Evolutionary conservation across 2,329 filamentous ascomycete genomes (phyloP), one percentile per base, ranked within the genome.

Genomic region (Aspergillus flavus): DNA sequence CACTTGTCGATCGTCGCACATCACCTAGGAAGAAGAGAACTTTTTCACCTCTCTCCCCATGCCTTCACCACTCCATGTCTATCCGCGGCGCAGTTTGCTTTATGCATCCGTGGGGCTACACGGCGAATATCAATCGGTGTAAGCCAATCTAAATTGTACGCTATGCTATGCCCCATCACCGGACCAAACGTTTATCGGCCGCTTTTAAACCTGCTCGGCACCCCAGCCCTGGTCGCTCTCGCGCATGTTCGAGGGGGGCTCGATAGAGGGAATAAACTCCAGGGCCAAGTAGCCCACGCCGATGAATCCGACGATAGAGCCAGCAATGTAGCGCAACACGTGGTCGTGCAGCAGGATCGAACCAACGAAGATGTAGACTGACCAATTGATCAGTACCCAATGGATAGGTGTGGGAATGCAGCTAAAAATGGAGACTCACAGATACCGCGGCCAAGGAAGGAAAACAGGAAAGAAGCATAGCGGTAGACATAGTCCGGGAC

Each of bases 381-480:
- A 30, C 32, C 41, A 36, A 52, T 62, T 54, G 59, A 59, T 66
- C 28, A 65, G 52, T 28, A 50, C 19, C 55, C 14, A 23, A 28
- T 10, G 9, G 30, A 26, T 30, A 21, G 14, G 26, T 11, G 43
- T 19, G 16, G 21, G 16, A 10, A 2, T 41, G 11, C 16, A 21
- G 48, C 14, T 30, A 26, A 5, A 10, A 21, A 46, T 41, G 26
- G 32, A n/a, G 34, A 89, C 93, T 82, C 88, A 97, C 94, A 98
- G 78, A 93, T 85, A 80, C 95, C 95, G 76, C 95, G 93, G 66
- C 95, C 95, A 71, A 98, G 82, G 85, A 99, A 98, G 62, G 92
- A 96, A 85, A 98, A 98, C 80, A 98, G 89, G 85, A 99, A 99
- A 12, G 93, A 96, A 60, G 93, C 94, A 83, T 98, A 97, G 81